A percentile compares a stretch with the other conserved stretches of the same genome.
Conservation (phyloP, 768 basidiomycete genomes). For the Gymnopilus junonius region DNA sequence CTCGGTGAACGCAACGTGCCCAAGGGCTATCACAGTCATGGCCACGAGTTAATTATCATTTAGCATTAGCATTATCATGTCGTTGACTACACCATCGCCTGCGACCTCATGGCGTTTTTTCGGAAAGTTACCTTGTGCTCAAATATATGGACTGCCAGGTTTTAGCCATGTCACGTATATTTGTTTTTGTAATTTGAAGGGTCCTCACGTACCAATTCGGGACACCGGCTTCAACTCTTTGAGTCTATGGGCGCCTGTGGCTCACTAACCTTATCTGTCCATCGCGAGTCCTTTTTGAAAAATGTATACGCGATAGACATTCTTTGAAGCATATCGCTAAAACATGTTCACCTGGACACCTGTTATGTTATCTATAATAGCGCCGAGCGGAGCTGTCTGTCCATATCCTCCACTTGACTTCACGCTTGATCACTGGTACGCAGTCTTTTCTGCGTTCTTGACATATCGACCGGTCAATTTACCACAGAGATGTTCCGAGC, state of each 20-base stretch:
- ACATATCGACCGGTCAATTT: neutral
- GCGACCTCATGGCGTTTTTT: conserved; percentile 12
- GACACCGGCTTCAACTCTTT: conserved; percentile 5
- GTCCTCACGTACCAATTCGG: conserved; percentile 1
- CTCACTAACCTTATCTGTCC: neutral
- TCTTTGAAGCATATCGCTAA: conserved; percentile 1
- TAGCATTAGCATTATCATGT: neutral
- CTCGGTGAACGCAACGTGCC: conserved; percentile 1
- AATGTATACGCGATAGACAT: neutral
- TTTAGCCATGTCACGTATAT: conserved; percentile 10
- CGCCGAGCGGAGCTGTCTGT: neutral
- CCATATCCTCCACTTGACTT: neutral
- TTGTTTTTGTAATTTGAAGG: neutral
- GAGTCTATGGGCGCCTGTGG: conserved; percentile 8
- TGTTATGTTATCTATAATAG: neutral
- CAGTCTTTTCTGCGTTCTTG: neutral
- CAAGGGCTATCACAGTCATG: neutral
- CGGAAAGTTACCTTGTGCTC: conserved; percentile 12
- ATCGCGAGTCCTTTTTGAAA: neutral
- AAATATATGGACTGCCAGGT: conserved; percentile 4
- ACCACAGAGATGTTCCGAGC: neutral
- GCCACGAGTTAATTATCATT: conserved; percentile 3
- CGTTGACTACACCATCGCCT: conserved; percentile 3
- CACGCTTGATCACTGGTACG: neutral
- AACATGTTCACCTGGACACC: neutral